phyloP scores from a whole-genome alignment of 352 stramenopile genomes.

The Blastocystis sp. region DNA sequence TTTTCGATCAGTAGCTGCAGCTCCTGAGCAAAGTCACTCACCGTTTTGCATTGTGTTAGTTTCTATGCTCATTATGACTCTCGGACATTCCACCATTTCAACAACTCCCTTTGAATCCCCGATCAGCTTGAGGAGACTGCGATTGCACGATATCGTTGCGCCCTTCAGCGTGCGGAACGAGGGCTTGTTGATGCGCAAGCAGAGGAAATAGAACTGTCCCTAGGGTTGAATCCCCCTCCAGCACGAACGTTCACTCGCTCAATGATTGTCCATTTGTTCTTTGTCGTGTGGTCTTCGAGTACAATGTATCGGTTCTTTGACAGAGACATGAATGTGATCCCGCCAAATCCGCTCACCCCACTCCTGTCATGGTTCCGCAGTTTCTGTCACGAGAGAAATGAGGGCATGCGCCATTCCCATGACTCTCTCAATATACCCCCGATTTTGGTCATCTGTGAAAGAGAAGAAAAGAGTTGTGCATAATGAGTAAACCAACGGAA shows the following conservation, averaged over 20 bases:
- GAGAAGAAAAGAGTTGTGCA: neutral
- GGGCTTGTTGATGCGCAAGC: neutral
- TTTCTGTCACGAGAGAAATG: too few relatives aligned
- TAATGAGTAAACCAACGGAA: neutral
- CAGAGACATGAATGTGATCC: neutral
- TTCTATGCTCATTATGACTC: neutral
- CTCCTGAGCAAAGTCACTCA: constrained; percentile 48
- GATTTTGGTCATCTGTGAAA: too few relatives aligned
- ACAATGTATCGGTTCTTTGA: neutral
- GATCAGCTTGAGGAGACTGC: neutral
- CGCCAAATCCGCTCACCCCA: neutral
- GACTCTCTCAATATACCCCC: too few relatives aligned
- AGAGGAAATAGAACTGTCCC: neutral
- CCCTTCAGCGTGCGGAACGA: neutral
- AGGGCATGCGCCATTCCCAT: too few relatives aligned
- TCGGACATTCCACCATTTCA: neutral
- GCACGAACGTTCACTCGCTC: constrained; percentile 26
- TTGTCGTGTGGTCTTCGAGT: neutral
- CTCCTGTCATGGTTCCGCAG: too few relatives aligned
- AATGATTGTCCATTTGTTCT: constrained; percentile 4
- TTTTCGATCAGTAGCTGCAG: constrained; percentile 8
- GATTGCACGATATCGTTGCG: neutral
- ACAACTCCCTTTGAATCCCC: neutral
- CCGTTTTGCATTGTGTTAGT: constrained; percentile 27
- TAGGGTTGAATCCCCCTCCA: neutral